Base-by-base conservation (phyloP, 495 filamentous ascomycete genomes). In the Stereocaulon alpinum region DNA sequence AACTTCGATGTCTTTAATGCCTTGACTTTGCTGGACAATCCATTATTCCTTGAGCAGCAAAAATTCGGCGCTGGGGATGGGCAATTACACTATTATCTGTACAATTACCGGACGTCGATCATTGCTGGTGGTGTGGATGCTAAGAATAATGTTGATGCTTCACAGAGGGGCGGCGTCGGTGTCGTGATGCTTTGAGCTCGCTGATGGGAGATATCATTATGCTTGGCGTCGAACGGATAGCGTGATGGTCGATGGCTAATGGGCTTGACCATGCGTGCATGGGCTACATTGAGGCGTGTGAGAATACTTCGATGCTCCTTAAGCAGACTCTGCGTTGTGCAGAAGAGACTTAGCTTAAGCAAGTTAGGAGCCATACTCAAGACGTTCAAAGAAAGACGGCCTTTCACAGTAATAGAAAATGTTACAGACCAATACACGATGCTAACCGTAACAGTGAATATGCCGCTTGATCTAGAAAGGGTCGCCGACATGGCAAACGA, bases 1-100 rank as follows among this genome's bases (percentile, higher is more conserved):
- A 82, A 86, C 43, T 96, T 96, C 69, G 93, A 98, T 70, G 93
- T 98, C 43, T 95, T 96, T 77, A 98, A 98, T 63, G 92, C 89
- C 0, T 80, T 98, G 20, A 95, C 93, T 0, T 76, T 95, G 34
- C 81, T 95, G 65, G 93, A 98, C 68, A 98, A 97, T 73, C 83
- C 84, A 6, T 77, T 97, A 18, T 98, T 98, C 80, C 78, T 98
- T 12, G 83, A 89, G 64, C 77, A 95, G 55, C 87, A 95, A 66
- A 95, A 92, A 70, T 98, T 96, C 61, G 92, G 91, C 27, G 81
- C 86, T 7, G 93, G 93, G 17, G 93, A 98, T 68, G 93, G 93
- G 49, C 88, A 91, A 68, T 76, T 98, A 58, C 90, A 97, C 68
- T 98, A 86, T 71, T 98, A 98, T 69, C 77, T 98, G 15, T 98